Percentiles rank a stretch among this genome's conserved stretches.
phyloP scores from a whole-genome alignment of 2,329 filamentous ascomycete species.

The Colletotrichum sp. region DNA sequence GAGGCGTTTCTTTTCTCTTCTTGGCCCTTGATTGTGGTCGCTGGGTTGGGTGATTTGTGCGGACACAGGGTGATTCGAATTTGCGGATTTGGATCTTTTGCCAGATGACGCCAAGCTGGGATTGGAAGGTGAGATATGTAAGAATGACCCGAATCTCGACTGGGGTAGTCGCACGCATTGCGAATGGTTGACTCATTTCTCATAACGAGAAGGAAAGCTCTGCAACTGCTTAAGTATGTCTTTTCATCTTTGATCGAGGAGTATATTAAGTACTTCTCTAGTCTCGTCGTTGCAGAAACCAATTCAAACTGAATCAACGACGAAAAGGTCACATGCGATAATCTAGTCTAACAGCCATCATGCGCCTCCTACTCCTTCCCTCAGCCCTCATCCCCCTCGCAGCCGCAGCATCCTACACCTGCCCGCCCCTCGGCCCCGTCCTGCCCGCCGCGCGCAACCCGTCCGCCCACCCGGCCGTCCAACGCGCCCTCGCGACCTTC shows the following conservation, averaged over 20 bases:
- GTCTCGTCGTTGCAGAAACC: not conserved
- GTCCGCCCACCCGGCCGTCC: slow-evolving; percentile 12
- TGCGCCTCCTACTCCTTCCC: not conserved
- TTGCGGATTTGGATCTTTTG: not conserved
- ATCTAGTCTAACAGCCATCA: not conserved
- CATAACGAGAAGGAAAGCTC: not conserved
- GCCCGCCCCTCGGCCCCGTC: slow-evolving; percentile 18
- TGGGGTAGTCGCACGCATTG: not conserved
- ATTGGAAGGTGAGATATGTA: not conserved
- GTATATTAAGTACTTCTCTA: not conserved
- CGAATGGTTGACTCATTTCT: not conserved
- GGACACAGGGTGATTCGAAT: not conserved
- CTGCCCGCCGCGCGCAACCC: slow-evolving; percentile 9
- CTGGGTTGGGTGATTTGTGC: not conserved
- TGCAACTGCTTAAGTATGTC: not conserved
- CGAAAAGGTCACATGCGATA: not conserved
- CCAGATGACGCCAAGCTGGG: not conserved
- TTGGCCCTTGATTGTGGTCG: not conserved
- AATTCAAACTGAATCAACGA: not conserved
- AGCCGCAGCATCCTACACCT: not conserved
- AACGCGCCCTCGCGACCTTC: slow-evolving; percentile 5
- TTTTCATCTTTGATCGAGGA: not conserved
- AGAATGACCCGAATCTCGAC: not conserved
- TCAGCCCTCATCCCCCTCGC: not conserved
- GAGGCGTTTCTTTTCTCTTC: not conserved